Percentiles rank a stretch among this genome's conserved stretches.
Conservation (phyloP, 108 stramenopile genomes). For the Fragilariopsis cylindrus region DNA sequence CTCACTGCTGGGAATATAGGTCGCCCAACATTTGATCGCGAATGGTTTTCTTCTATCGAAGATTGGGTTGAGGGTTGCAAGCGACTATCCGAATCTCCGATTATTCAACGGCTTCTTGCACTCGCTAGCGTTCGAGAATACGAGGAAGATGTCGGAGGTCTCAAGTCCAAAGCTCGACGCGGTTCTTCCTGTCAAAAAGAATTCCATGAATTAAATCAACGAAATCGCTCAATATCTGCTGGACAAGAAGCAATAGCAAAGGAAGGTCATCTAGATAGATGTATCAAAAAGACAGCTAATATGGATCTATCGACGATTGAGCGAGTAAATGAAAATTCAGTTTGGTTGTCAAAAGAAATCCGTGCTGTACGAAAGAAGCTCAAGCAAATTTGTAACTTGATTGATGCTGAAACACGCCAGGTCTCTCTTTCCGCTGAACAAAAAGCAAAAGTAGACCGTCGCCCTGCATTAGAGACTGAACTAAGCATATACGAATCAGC, state of each 20-base stretch:
- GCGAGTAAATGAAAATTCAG: conserved; percentile 23
- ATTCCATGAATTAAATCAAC: not conserved
- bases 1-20: conserved; percentile 27
- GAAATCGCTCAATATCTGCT: not conserved
- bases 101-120: conserved; percentile 5
- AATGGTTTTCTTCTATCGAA: conserved; percentile 26
- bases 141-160: conserved; percentile 6
- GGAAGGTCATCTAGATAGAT: conserved; percentile 24
- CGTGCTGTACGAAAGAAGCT: conserved; percentile 51
- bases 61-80: conserved; percentile 34
- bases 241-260: not conserved
- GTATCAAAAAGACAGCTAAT: conserved; percentile 28
- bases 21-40: conserved; percentile 23
- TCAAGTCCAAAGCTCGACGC: conserved; percentile 1
- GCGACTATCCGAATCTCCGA: conserved; percentile 5
- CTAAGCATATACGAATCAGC: conserved; percentile 42
- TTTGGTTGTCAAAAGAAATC: conserved; percentile 43
- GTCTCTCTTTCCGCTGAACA: conserved; percentile 36
- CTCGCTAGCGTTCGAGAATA: conserved; percentile 6
- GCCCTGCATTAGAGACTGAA: conserved; percentile 41
- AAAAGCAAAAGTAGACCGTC: conserved; percentile 50
- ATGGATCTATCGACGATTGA: conserved; percentile 41
- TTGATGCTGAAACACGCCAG: conserved; percentile 12
- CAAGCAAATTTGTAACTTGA: conserved; percentile 41
- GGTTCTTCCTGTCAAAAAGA: conserved; percentile 12